Conservation (phyloP, 1,284 basidiomycete species). For the Malassezia globosa region DNA sequence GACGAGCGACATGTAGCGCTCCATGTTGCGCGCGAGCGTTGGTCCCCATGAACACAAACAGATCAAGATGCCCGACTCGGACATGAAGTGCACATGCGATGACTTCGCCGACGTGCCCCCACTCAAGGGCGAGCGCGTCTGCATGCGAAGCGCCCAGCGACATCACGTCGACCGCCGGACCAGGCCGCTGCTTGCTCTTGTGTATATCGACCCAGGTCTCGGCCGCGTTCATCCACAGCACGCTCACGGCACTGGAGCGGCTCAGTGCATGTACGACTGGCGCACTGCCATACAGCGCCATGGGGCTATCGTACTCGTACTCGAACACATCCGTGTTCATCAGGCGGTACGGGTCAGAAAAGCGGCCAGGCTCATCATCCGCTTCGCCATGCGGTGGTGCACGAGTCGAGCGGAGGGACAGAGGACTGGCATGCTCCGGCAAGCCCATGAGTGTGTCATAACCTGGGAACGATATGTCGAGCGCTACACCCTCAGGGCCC, state of each 20-base stretch:
- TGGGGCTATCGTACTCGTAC: constrained; percentile 78
- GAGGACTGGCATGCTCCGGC: constrained; percentile 84
- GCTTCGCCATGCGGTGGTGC: constrained; percentile 19
- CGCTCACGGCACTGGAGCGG: constrained; percentile 63
- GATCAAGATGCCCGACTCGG: constrained; percentile 90
- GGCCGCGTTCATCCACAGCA: constrained; percentile 80
- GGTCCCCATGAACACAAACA: constrained; percentile 86
- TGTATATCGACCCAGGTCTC: constrained; percentile 92
- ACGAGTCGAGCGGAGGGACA: constrained; percentile 60
- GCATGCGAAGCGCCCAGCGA: neutral
- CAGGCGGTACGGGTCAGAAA: constrained; percentile 74
- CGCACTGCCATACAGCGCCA: constrained; percentile 62
- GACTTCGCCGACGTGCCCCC: constrained; percentile 15
- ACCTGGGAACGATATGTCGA: constrained; percentile 87
- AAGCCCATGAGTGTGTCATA: constrained; percentile 85
- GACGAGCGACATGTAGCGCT: constrained; percentile 72
- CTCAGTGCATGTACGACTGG: constrained; percentile 83
- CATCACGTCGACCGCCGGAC: neutral
- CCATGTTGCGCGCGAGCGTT: constrained; percentile 65
- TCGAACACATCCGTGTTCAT: constrained; percentile 97
- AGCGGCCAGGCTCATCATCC: constrained; percentile 32
- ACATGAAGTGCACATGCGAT: constrained; percentile 73
- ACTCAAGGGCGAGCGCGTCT: too few species aligned
- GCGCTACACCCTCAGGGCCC: constrained; percentile 86
- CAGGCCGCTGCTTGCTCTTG: constrained; percentile 21